Evolutionary conservation across 352 stramenopile genomes (phyloP).

Genomic region (Globisporangium okanoganense): DNA sequence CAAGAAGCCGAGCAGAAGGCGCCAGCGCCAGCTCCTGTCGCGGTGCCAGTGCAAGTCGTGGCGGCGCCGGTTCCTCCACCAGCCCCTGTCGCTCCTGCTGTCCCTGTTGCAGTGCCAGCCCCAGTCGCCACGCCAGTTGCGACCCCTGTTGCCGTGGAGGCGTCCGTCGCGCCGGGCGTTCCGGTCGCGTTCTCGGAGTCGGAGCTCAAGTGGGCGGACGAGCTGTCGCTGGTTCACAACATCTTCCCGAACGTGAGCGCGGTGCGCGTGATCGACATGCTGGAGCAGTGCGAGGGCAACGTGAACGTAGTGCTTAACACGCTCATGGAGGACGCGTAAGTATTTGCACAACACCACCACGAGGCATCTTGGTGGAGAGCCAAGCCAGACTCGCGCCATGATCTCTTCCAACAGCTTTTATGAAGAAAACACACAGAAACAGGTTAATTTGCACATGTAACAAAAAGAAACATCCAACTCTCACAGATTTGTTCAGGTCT

Average conservation of each 20-base stretch:
- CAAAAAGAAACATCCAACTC: background rate
- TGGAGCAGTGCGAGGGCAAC: constrained; percentile 63
- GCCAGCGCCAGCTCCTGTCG: constrained; percentile 5
- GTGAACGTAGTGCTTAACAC: constrained; percentile 73
- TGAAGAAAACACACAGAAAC: background rate
- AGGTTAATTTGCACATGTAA: background rate
- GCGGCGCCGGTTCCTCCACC: constrained; percentile 6
- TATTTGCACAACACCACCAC: background rate
- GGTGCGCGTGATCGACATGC: constrained; percentile 42
- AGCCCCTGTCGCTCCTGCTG: background rate
- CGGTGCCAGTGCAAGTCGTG: constrained; percentile 2
- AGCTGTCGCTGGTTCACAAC: constrained; percentile 54
- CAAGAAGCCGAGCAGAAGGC: constrained; percentile 17
- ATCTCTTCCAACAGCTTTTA: too few relatives aligned
- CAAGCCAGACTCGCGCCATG: too few relatives aligned
- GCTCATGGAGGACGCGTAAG: constrained; percentile 52
- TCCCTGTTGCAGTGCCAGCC: background rate
- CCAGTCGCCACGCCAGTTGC: background rate
- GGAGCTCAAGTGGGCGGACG: constrained; percentile 70
- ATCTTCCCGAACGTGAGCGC: constrained; percentile 61
- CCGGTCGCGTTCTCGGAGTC: constrained; percentile 44
- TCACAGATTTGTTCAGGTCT: too few relatives aligned
- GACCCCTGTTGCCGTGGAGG: background rate
- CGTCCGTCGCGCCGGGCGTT: constrained; percentile 17
- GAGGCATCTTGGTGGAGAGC: background rate